Evolutionary conservation across 2,329 filamentous ascomycete species (phyloP).

Genomic region (Lasiodiplodia hormozganensis): DNA sequence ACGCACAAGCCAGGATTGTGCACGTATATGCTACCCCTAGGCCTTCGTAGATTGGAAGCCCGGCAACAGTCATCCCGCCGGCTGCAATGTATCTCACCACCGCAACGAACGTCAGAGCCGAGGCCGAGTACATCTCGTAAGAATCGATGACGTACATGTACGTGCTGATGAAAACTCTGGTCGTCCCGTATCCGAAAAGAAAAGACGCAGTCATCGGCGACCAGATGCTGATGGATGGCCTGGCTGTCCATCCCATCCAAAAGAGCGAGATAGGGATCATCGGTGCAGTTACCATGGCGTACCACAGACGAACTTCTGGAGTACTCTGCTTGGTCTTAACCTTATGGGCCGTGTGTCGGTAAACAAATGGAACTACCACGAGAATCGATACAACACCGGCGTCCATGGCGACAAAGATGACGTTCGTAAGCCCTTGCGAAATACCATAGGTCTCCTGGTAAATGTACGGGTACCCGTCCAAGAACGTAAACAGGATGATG

Average conservation of each 20-base stretch:
- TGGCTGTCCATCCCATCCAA: slow-evolving; percentile 65
- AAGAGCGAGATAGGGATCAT: slow-evolving; percentile 61
- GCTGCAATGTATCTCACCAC: slow-evolving; percentile 50
- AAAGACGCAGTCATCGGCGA: slow-evolving; percentile 59
- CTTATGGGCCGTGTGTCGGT: slow-evolving; percentile 54
- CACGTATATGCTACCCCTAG: slow-evolving; percentile 46
- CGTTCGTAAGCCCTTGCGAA: slow-evolving; percentile 52
- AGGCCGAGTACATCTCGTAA: slow-evolving; percentile 61
- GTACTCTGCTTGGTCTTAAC: slow-evolving; percentile 48
- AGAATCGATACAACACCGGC: slow-evolving; percentile 49
- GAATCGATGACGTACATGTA: slow-evolving; percentile 66
- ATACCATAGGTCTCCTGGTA: slow-evolving; percentile 59
- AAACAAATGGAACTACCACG: slow-evolving; percentile 54
- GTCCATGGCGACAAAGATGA: slow-evolving; percentile 57
- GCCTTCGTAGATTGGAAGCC: slow-evolving; percentile 49
- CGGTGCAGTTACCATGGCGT: slow-evolving; percentile 58
- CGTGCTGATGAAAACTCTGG: slow-evolving; percentile 56
- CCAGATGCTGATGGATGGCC: slow-evolving; percentile 58
- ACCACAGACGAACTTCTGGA: slow-evolving; percentile 63
- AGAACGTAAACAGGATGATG: slow-evolving; percentile 61
- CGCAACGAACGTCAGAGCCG: slow-evolving; percentile 52
- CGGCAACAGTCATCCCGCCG: slow-evolving; percentile 50
- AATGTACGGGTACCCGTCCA: slow-evolving; percentile 60
- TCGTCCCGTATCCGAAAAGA: slow-evolving; percentile 60
- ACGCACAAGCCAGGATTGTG: slow-evolving; percentile 49